phyloP scores from a whole-genome alignment of 164 flowering plant species.

The Dillenia turbinata region DNA sequence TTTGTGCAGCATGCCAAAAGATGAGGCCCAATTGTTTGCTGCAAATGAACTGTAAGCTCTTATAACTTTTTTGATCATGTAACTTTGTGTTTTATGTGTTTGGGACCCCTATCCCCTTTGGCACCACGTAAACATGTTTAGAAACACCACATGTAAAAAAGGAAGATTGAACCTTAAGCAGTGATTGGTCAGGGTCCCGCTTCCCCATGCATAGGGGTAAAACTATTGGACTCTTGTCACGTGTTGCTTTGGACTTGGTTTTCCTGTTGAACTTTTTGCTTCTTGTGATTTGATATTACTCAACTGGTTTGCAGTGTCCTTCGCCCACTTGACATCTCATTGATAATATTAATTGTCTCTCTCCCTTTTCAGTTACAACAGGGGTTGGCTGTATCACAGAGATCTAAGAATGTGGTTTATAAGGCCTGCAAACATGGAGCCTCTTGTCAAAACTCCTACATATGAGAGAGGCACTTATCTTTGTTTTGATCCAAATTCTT shows the following conservation, averaged over 20 bases:
- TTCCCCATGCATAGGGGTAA: no score
- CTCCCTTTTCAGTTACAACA: constrained; percentile 35
- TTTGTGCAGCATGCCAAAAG: constrained; percentile 90
- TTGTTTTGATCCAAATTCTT: constrained; percentile 63
- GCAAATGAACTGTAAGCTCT: constrained; percentile 85
- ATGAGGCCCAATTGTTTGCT: constrained; percentile 91
- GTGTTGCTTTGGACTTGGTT: background rate
- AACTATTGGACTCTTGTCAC: background rate
- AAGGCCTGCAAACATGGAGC: constrained; percentile 45
- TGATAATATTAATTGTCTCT: background rate
- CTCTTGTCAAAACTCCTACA: constrained; percentile 45
- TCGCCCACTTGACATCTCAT: background rate
- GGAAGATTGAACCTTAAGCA: no score
- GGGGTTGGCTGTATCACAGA: constrained; percentile 71
- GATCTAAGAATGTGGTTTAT: constrained; percentile 55
- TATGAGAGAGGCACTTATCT: constrained; percentile 65
- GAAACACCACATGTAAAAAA: no score
- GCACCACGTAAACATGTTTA: no score
- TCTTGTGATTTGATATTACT: background rate
- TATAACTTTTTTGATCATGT: background rate
- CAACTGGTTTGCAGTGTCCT: background rate
- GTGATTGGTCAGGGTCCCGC: no score
- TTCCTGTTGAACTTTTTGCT: background rate
- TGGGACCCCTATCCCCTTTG: background rate
- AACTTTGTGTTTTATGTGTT: background rate